A percentile compares a stretch with the other conserved stretches of the same genome.
Conservation (phyloP, 2,329 filamentous ascomycete species). For the Drechslerella coelobrocha region DNA sequence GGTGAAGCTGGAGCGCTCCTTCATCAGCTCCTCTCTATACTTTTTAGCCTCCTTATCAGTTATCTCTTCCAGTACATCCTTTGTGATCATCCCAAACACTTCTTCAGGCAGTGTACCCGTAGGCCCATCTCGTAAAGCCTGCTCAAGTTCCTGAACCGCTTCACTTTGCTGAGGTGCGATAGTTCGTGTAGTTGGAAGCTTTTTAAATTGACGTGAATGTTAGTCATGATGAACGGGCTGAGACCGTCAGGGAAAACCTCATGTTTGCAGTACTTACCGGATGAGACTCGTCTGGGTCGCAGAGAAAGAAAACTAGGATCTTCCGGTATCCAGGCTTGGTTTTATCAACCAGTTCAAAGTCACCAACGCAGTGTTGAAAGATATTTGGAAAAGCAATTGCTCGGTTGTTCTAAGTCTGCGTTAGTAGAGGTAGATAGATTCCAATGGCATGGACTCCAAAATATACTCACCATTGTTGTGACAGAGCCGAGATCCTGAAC, state of each 20-base stretch:
- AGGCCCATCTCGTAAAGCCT: slow-evolving; percentile 1
- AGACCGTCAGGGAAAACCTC: background rate
- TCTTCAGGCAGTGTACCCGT: slow-evolving; percentile 35
- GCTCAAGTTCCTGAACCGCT: background rate
- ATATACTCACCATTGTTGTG: background rate
- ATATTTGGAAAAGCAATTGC: slow-evolving; percentile 66
- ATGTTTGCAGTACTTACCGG: background rate
- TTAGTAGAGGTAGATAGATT: background rate
- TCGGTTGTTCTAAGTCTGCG: slow-evolving; percentile 58
- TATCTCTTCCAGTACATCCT: slow-evolving; percentile 53
- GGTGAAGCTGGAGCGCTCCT: slow-evolving; percentile 56
- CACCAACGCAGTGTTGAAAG: slow-evolving; percentile 63
- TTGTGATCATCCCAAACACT: slow-evolving; percentile 50
- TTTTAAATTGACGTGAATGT: too few species aligned
- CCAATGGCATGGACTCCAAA: background rate
- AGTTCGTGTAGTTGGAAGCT: slow-evolving; percentile 26
- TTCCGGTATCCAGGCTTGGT: slow-evolving; percentile 65
- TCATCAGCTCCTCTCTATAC: slow-evolving; percentile 58
- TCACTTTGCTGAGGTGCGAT: slow-evolving; percentile 22
- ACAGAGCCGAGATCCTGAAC: slow-evolving; percentile 61
- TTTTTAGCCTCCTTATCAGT: slow-evolving; percentile 58
- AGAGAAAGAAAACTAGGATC: slow-evolving; percentile 67
- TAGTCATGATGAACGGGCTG: too few species aligned
- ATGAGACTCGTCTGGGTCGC: slow-evolving; percentile 61
- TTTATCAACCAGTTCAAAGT: slow-evolving; percentile 63